phyloP scores from a whole-genome alignment of 2,329 filamentous ascomycete genomes.

The Colletotrichum sansevieriae region DNA sequence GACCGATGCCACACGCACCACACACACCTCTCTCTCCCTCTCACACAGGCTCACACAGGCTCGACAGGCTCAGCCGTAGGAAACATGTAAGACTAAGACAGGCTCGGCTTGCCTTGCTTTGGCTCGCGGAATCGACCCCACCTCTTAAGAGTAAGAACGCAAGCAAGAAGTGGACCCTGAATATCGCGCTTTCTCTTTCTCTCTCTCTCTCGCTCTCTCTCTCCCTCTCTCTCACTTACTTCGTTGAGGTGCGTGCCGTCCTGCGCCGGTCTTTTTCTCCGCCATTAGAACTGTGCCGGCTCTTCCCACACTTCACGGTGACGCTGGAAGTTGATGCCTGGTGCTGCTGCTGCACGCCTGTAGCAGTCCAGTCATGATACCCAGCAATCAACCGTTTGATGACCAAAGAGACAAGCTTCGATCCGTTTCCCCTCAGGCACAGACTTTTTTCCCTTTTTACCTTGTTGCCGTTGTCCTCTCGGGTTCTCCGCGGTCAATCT shows the following conservation, averaged over 20 bases:
- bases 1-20: conserved; percentile 24
- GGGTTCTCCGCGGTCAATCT: conserved; percentile 11
- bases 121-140: conserved; percentile 38
- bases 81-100: conserved; percentile 32
- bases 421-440: conserved; percentile 20
- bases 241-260: background rate
- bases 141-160: conserved; percentile 24
- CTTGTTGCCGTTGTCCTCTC: background rate
- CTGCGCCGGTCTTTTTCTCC: conserved; percentile 28
- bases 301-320: conserved; percentile 30
- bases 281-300: conserved; percentile 39
- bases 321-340: conserved; percentile 19
- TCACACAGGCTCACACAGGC: conserved; percentile 3
- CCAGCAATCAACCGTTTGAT: conserved; percentile 28
- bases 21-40: conserved; percentile 18
- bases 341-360: conserved; percentile 20
- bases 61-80: background rate
- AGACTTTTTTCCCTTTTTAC: conserved; percentile 25
- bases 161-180: conserved; percentile 39
- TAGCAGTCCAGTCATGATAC: conserved; percentile 37
- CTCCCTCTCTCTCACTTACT: background rate
- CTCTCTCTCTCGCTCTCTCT: background rate
- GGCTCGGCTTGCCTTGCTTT: conserved; percentile 31
- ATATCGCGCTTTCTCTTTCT: conserved; percentile 24
- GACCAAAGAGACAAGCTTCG: conserved; percentile 24